Percentiles rank a stretch among this genome's conserved stretches.
Conservation (phyloP, 805 yeast genomes). For the Naumovozyma dairenensis region DNA sequence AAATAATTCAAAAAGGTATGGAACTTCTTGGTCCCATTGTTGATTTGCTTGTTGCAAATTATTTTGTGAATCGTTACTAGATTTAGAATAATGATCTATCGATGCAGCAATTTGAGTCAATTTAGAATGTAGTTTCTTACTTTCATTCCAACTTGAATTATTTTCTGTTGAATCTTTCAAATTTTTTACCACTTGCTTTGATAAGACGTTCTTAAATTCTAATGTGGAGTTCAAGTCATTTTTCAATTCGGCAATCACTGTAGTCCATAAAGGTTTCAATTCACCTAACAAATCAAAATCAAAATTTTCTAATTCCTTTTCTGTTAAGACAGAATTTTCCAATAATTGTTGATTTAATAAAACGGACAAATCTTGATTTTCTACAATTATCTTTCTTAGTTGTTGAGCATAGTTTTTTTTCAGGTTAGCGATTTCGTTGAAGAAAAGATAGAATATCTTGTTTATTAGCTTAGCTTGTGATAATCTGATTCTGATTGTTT, state of each 20-base stretch:
- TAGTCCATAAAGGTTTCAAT: conserved; percentile 35
- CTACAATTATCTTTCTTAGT: conserved; percentile 30
- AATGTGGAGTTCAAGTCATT: conserved; percentile 44
- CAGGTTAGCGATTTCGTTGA: conserved; percentile 43
- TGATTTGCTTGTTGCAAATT: conserved; percentile 37
- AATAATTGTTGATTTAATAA: conserved; percentile 27
- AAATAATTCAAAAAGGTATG: conserved; percentile 63
- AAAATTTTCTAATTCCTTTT: conserved; percentile 39
- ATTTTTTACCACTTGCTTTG: conserved; percentile 46
- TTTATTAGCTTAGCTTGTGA: conserved; percentile 46
- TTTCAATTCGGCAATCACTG: conserved; percentile 32
- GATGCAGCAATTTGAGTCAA: conserved; percentile 36
- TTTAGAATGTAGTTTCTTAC: conserved; percentile 37
- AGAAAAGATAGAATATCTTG: conserved; percentile 51
- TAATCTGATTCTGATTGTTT: conserved; percentile 47
- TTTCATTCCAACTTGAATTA: conserved; percentile 47
- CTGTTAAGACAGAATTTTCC: conserved; percentile 34
- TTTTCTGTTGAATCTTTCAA: conserved; percentile 43
- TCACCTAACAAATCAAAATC: conserved; percentile 41
- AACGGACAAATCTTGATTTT: conserved; percentile 29
- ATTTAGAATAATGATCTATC: conserved; percentile 32
- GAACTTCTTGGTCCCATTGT: conserved; percentile 72
- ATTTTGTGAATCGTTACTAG: conserved; percentile 25
- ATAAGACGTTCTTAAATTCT: conserved; percentile 37
- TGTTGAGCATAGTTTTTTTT: conserved; percentile 40